A percentile compares a stretch with the other conserved stretches of the same genome.
phyloP scores from a whole-genome alignment of 495 filamentous ascomycete species.

The Annulohypoxylon moriforme region DNA sequence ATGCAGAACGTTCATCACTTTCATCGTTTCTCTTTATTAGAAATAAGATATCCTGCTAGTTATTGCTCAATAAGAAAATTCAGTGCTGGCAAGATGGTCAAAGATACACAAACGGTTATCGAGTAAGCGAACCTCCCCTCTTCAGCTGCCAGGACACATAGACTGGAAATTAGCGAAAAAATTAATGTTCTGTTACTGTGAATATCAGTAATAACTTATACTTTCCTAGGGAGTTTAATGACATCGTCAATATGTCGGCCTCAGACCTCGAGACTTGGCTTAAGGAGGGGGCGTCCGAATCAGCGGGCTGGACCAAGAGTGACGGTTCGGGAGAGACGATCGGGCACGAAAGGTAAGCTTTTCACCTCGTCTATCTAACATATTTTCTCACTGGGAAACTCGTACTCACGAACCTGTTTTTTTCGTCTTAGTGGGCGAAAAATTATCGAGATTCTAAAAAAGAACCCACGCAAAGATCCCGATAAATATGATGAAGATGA shows the following conservation, averaged over 20 bases:
- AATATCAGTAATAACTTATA: background rate
- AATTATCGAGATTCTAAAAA: slow-evolving; percentile 72
- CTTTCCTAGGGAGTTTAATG: slow-evolving; percentile 70
- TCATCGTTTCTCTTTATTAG: background rate
- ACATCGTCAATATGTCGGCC: slow-evolving; percentile 74
- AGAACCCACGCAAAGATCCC: slow-evolving; percentile 68
- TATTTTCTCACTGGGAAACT: background rate
- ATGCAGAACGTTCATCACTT: background rate
- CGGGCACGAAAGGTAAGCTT: slow-evolving; percentile 68
- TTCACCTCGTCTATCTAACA: background rate
- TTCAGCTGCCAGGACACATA: background rate
- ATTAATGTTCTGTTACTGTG: background rate
- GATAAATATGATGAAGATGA: slow-evolving; percentile 66
- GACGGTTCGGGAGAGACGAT: slow-evolving; percentile 71
- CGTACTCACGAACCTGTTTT: background rate
- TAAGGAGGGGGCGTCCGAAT: slow-evolving; percentile 62
- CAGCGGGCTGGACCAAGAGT: slow-evolving; percentile 67
- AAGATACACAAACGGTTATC: slow-evolving; percentile 67
- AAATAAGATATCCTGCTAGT: background rate
- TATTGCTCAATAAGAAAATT: slow-evolving; percentile 2
- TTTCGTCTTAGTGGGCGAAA: slow-evolving; percentile 62
- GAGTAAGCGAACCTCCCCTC: slow-evolving; percentile 50
- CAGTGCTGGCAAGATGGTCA: slow-evolving; percentile 62
- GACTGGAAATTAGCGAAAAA: background rate
- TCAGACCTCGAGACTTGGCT: slow-evolving; percentile 72